Base-by-base conservation (phyloP, 371 early-diverging fungal genomes). In the Apophysomyces ossiformis region DNA sequence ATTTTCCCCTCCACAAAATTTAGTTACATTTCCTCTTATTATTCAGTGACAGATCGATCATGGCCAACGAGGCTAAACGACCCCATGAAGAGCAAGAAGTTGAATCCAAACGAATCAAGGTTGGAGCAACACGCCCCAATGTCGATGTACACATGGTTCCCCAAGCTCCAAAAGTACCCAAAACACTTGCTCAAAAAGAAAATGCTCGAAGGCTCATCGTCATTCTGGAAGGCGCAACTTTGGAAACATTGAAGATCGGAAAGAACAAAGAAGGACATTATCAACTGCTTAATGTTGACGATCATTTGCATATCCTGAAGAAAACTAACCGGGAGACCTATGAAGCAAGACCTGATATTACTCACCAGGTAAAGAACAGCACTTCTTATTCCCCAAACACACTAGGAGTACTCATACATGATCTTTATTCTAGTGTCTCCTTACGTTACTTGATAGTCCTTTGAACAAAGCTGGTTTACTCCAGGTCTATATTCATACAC, bases 381-480 rank as follows among this genome's bases (percentile, higher is more conserved):
- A 41, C 41, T 41, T 11, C 41, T 11, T 41, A 13, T 41, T 6
- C 8, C 2, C 36, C 9, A 32, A 63, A 13, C 35, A 16, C 18
- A 44, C 16, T 26, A 39, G 4, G 32, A 39, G 7, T 26, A 18
- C 46, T 59, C 26, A 21, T 18, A 62, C 44, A 8, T 38, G 26
- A 46, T 43, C 18, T 56, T 16, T 61, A 5, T 60, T 39, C 9
- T 59, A 97, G 91, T 98, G 98, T 72, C 87, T 99, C 57, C 82
- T 99, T 71, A 94, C 97, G 1, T 85, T 99, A 32, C 84, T 99
- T 36, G 99, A 99, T 86, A 93, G 93, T 71, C 99, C 99, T 41
- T 82, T 99, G 70, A 98, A 98, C 88, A 98, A 99, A 81, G 94
- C 99, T 4, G 98, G 98, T 64, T 76, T 89, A 35, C 82, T 99